Evolutionary conservation across 2,329 filamentous ascomycete genomes (phyloP).

Genomic region (Colletotrichum sp.): DNA sequence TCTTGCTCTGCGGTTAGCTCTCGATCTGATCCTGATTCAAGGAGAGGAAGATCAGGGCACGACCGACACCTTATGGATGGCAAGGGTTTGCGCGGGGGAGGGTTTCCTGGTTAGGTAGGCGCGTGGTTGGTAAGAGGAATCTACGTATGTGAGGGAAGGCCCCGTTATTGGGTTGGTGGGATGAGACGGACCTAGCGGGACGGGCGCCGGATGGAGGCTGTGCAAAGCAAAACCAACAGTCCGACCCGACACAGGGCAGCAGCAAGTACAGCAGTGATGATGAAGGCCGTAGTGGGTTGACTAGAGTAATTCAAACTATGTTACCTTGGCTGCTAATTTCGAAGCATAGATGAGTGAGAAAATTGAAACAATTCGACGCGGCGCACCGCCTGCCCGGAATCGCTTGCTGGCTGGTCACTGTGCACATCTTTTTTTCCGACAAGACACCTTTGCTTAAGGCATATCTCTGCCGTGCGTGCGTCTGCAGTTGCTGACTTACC

Average conservation of each 20-base stretch:
- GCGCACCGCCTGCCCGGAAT: background rate
- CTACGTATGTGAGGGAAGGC: background rate
- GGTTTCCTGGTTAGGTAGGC: background rate
- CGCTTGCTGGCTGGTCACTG: background rate
- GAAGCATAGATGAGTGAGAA: background rate
- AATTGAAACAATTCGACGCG: background rate
- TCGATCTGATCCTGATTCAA: background rate
- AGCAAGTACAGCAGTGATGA: background rate
- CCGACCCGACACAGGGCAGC: background rate
- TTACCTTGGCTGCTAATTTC: background rate
- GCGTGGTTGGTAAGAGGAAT: background rate
- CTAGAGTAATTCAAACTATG: background rate
- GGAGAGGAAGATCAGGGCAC: background rate
- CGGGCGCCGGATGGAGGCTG: constrained; percentile 14
- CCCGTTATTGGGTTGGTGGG: constrained; percentile 7
- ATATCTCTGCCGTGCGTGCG: background rate
- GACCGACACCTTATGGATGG: background rate
- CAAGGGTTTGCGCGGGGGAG: background rate
- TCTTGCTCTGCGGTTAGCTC: background rate
- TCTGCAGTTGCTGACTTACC: background rate
- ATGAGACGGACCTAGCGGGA: background rate
- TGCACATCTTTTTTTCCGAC: background rate
- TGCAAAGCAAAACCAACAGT: constrained; percentile 11
- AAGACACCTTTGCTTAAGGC: background rate
- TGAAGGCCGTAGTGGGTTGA: background rate